Evolutionary conservation across 805 yeast species (phyloP), one percentile per base, ranked within the genome.

Genomic region (Lachancea sp.): DNA sequence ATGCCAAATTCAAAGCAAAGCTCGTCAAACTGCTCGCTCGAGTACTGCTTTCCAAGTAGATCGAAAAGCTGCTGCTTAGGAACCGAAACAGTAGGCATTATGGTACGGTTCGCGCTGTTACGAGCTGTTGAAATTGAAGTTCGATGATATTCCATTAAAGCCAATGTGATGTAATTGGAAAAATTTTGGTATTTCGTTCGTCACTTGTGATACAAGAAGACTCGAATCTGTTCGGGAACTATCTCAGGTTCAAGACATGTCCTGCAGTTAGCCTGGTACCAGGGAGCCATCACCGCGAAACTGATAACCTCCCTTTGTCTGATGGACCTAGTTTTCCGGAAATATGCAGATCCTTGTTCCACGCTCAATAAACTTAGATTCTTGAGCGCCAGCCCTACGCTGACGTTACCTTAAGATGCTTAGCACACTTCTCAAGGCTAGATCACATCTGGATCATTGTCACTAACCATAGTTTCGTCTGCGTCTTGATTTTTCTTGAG

Each of bases 1-100:
- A 92, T 80, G 55, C 99, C 99, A 54, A 89, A 92, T 59, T 90
- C 94, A 70, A 92, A 92, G 70, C 97, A 92, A 52, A 92, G 77
- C 66, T 89, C 97, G 61, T 92, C 99, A 55, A 92, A 89, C 60
- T 90, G 98, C 54, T 87, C 78, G 51, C 92, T 83, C 55, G 96
- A 75, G 60, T 78, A 79, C 37, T 65, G 59, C 46, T 70, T 69
- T 29, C 83, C 97, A 47, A 92, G 71, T 32, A 86, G 77, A 58
- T 80, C 77, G 70, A 77, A 92, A 48, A 92, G 76, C 63, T 92
- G 97, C 60, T 81, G 84, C 63, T 94, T 89, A 64, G 92, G 97
- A 49, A 92, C 97, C 22, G 95, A 75, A 59, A 92, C 74, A 65
- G 98, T 92, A 69, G 99, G 99, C 99, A 92, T 92, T 30, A 13